phyloP scores from a whole-genome alignment of 1,139 yeast species.

The Sugiyamaella paludigena region DNA sequence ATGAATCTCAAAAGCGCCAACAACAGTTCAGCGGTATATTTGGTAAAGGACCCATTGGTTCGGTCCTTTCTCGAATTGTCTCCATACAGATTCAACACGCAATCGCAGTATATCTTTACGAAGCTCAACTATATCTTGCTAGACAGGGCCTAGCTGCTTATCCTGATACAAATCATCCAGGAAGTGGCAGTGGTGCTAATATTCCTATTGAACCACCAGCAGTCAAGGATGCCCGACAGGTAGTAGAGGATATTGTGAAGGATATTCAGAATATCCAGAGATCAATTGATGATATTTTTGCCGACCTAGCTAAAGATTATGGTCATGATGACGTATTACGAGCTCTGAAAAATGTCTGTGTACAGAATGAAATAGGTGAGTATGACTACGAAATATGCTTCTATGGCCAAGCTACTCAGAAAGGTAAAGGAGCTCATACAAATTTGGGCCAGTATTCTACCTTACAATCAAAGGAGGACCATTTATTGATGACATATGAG shows the following conservation, averaged over 20 bases:
- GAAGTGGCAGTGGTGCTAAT: slow-evolving; percentile 1
- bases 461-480: slow-evolving; percentile 23
- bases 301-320: slow-evolving; percentile 34
- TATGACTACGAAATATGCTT: slow-evolving; percentile 67
- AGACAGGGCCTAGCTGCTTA: slow-evolving; percentile 23
- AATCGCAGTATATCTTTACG: slow-evolving; percentile 5
- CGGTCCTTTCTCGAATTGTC: slow-evolving; percentile 2
- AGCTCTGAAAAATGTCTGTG: slow-evolving; percentile 52
- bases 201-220: slow-evolving; percentile 15
- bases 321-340: slow-evolving; percentile 68
- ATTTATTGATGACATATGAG: slow-evolving; percentile 41
- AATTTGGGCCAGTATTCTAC: slow-evolving; percentile 52
- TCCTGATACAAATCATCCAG: slow-evolving; percentile 8
- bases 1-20: slow-evolving; percentile 4
- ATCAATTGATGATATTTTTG: slow-evolving; percentile 23
- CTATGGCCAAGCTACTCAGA: slow-evolving; percentile 57
- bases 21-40: not conserved
- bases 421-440: slow-evolving; percentile 46
- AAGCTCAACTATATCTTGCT: slow-evolving; percentile 24
- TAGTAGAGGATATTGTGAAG: slow-evolving; percentile 30
- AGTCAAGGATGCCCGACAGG: slow-evolving; percentile 25
- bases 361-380: slow-evolving; percentile 56
- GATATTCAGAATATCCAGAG: slow-evolving; percentile 28
- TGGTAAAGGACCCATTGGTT: slow-evolving; percentile 3
- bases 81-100: slow-evolving; percentile 1